Conservation (phyloP, 805 yeast species). For the Candida nanaspora region DNA sequence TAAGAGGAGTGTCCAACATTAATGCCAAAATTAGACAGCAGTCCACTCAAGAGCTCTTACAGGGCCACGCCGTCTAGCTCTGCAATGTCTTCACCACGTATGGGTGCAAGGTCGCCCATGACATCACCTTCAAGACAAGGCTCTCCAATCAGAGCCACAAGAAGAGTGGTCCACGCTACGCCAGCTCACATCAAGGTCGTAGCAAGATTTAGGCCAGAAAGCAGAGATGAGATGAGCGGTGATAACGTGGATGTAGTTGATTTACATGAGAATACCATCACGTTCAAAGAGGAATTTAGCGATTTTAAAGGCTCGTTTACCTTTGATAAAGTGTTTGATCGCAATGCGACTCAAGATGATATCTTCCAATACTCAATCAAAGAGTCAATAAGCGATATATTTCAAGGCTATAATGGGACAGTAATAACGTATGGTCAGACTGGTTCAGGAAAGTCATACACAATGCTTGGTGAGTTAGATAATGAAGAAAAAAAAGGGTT, state of each 20-base stretch:
- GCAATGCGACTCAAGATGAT: slow-evolving; percentile 43
- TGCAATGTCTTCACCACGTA: neutral
- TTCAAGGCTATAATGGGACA: slow-evolving; percentile 47
- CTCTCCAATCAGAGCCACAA: neutral
- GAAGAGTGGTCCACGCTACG: no score
- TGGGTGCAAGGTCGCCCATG: neutral
- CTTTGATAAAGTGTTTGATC: slow-evolving; percentile 59
- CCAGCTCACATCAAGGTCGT: slow-evolving; percentile 50
- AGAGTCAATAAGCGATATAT: slow-evolving; percentile 61
- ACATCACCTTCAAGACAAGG: neutral
- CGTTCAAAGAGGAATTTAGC: neutral
- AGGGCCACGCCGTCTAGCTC: neutral
- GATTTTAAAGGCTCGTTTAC: slow-evolving; percentile 29
- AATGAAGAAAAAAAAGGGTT: slow-evolving; percentile 45
- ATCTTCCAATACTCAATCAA: slow-evolving; percentile 52
- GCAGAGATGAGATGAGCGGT: slow-evolving; percentile 23
- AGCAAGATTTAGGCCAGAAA: slow-evolving; percentile 64
- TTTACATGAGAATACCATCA: neutral
- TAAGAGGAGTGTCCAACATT: no score
- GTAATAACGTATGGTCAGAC: slow-evolving; percentile 69
- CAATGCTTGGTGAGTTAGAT: slow-evolving; percentile 58
- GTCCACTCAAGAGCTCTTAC: no score
- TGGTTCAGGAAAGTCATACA: slow-evolving; percentile 76
- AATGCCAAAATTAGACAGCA: no score
- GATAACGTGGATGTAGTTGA: slow-evolving; percentile 1